Conservation (phyloP, 108 stramenopile species). For the Chaetoceros muelleri region DNA sequence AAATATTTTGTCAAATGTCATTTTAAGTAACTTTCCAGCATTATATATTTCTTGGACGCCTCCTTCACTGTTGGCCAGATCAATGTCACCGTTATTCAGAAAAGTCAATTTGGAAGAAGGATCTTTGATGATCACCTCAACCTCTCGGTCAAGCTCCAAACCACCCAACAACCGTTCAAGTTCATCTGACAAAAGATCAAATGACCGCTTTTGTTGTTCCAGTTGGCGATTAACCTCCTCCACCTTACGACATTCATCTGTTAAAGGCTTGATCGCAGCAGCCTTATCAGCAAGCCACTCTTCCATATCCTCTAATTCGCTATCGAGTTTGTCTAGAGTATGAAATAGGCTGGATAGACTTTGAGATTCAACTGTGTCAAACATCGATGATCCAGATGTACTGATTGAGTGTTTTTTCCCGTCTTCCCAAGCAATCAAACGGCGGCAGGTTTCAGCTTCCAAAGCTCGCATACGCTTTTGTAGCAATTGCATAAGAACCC, state of each 20-base stretch:
- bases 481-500: constrained; percentile 47
- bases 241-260: constrained; percentile 79
- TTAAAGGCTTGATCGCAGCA: constrained; percentile 77
- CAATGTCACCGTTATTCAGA: constrained; percentile 51
- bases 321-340: constrained; percentile 66
- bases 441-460: constrained; percentile 80
- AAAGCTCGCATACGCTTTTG: constrained; percentile 78
- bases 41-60: constrained; percentile 69
- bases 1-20: constrained; percentile 63
- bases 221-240: constrained; percentile 85
- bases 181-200: constrained; percentile 62
- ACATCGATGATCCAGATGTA: constrained; percentile 12
- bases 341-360: constrained; percentile 58
- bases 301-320: constrained; percentile 74
- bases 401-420: constrained; percentile 65
- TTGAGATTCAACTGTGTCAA: constrained; percentile 48
- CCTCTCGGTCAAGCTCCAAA: constrained; percentile 39
- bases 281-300: constrained; percentile 74
- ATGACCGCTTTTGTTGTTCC: constrained; percentile 85
- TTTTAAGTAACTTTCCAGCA: constrained; percentile 68
- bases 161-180: constrained; percentile 65
- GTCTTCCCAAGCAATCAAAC: constrained; percentile 87
- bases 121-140: constrained; percentile 59
- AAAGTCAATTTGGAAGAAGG: constrained; percentile 66
- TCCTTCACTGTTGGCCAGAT: constrained; percentile 60